A percentile compares a stretch with the other conserved stretches of the same genome.
These are phyloP conservation scores for Eucalyptus camaldulensis DNA, from an alignment of 345 rosid species.

Conservation along the genomic window DNA sequence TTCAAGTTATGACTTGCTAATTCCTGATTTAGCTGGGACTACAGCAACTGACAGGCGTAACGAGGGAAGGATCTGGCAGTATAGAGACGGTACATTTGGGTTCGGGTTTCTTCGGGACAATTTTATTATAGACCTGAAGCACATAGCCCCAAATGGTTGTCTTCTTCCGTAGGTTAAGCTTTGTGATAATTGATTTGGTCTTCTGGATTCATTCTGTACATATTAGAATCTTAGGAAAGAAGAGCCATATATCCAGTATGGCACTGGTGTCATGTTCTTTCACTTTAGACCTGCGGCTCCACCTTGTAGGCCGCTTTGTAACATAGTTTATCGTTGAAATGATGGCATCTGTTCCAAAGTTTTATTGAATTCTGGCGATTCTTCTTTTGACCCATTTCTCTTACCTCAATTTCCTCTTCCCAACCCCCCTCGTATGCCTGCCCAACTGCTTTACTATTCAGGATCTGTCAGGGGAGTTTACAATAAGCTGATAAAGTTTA, in stretches of 20 bases:
- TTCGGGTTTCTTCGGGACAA: slow-evolving; percentile 74
- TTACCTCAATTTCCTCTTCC: not conserved
- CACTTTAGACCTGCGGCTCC: not conserved
- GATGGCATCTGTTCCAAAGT: not conserved
- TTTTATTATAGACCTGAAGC: slow-evolving; percentile 51
- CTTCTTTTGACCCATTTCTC: not conserved
- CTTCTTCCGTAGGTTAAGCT: slow-evolving; percentile 31
- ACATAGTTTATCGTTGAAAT: not conserved
- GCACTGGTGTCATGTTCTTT: not conserved
- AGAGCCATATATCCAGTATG: not conserved
- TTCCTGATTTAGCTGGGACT: slow-evolving; percentile 22
- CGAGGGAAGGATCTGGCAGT: slow-evolving; percentile 87
- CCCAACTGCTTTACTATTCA: not conserved
- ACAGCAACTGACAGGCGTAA: slow-evolving; percentile 16
- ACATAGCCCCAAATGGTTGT: slow-evolving; percentile 39
- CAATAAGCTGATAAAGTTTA: not conserved
- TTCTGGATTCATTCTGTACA: not conserved
- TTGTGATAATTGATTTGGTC: not conserved
- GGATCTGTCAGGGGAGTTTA: not conserved
- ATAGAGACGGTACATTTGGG: slow-evolving; percentile 59
- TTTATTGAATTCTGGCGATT: not conserved
- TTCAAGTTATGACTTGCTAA: slow-evolving; percentile 42
- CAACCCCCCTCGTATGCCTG: not conserved
- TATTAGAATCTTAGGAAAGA: not conserved
- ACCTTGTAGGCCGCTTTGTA: not conserved